A percentile compares a stretch with the other conserved stretches of the same genome.
phyloP scores from a whole-genome alignment of 2,329 filamentous ascomycete genomes.

The Fusarium mangiferae region DNA sequence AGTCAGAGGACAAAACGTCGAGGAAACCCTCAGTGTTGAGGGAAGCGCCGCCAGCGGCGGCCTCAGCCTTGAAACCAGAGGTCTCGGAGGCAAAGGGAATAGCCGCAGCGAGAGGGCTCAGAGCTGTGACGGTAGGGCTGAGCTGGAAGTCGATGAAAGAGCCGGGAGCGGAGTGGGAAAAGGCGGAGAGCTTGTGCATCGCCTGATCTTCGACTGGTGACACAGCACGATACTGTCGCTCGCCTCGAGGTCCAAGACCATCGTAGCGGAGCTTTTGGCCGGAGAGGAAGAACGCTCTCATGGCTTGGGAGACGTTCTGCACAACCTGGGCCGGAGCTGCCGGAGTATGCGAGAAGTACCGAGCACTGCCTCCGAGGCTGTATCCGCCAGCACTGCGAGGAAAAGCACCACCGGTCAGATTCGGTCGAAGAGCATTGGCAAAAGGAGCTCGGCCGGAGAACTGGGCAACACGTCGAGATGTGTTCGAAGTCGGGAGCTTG shows the following conservation, averaged over 20 bases:
- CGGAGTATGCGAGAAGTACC: conserved; percentile 91
- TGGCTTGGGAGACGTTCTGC: conserved; percentile 92
- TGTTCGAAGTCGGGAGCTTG: conserved; percentile 61
- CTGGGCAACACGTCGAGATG: conserved; percentile 63
- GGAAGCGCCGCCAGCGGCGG: conserved; percentile 62
- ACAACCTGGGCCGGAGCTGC: conserved; percentile 89
- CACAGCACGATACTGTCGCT: conserved; percentile 83
- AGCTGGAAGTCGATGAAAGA: conserved; percentile 90
- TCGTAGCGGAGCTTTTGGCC: conserved; percentile 91
- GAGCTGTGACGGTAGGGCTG: conserved; percentile 88
- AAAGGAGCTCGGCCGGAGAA: conserved; percentile 85
- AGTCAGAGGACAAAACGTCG: conserved; percentile 86
- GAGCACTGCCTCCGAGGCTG: conserved; percentile 74
- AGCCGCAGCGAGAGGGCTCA: conserved; percentile 74
- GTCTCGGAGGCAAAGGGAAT: conserved; percentile 59
- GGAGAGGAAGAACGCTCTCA: conserved; percentile 91
- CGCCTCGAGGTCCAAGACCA: conserved; percentile 76
- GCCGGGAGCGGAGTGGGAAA: conserved; percentile 70
- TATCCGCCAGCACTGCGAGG: conserved; percentile 93
- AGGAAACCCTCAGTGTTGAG: conserved; percentile 87
- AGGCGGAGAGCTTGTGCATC: conserved; percentile 71
- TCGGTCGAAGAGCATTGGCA: conserved; percentile 87
- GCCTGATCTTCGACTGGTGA: conserved; percentile 79
- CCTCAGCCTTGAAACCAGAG: conserved; percentile 55
- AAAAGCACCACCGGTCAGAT: conserved; percentile 87